phyloP scores from a whole-genome alignment of 306 rosid genomes.

The Vicia sativa region DNA sequence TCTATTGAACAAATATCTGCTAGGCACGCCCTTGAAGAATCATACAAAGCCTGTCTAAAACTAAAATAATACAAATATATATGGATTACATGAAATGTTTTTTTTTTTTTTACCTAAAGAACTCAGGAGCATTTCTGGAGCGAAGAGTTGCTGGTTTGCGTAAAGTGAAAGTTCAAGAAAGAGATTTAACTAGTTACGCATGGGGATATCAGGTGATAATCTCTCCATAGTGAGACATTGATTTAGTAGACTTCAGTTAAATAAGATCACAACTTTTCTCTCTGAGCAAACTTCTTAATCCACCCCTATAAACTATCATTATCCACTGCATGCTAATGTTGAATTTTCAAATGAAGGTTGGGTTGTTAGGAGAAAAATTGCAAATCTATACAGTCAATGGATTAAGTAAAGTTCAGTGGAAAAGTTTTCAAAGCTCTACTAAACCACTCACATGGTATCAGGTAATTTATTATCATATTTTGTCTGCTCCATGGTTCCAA shows the following conservation, averaged over 20 bases:
- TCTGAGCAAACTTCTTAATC: conserved; percentile 6
- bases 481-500: conserved; percentile 13
- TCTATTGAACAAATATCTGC: no score
- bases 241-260: conserved; percentile 26
- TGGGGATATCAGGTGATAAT: conserved; percentile 86
- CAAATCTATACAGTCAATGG: conserved; percentile 56
- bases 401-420: conserved; percentile 64
- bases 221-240: conserved; percentile 21
- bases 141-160: conserved; percentile 58
- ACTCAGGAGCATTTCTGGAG: conserved; percentile 79
- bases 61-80: conserved; percentile 17
- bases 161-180: conserved; percentile 49
- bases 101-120: conserved; percentile 50
- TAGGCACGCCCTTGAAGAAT: neutral
- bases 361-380: conserved; percentile 68
- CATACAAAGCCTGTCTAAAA: neutral
- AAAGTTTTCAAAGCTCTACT: conserved; percentile 41
- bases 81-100: conserved; percentile 29
- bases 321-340: conserved; percentile 30
- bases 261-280: conserved; percentile 11
- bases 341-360: conserved; percentile 58
- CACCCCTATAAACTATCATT: neutral
- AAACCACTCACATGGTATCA: conserved; percentile 79
- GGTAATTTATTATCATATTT: conserved; percentile 47
- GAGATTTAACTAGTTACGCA: conserved; percentile 46